Conservation (phyloP, 176 grass and related monocot genomes). For the Eleusine indica region DNA sequence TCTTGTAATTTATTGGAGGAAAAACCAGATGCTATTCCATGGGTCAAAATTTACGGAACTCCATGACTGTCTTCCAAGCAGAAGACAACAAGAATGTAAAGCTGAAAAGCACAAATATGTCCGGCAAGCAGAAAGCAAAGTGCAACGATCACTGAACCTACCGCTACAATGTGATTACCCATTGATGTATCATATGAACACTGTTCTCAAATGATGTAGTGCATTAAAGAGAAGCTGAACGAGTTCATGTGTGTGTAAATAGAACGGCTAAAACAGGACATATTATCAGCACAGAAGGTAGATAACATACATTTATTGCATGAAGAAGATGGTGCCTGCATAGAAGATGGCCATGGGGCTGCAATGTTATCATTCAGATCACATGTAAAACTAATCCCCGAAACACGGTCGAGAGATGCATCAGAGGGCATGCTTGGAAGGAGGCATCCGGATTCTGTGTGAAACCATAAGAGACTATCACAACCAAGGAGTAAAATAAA, state of each 20-base stretch:
- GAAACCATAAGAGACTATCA: slow-evolving; percentile 29
- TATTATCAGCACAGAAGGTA: slow-evolving; percentile 33
- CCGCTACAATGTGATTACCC: neutral
- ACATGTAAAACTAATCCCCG: slow-evolving; percentile 96
- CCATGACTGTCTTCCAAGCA: neutral
- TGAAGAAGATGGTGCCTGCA: slow-evolving; percentile 63
- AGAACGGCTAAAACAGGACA: neutral
- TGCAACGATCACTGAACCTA: neutral
- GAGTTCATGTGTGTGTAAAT: slow-evolving; percentile 2
- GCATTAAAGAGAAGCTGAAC: slow-evolving; percentile 7
- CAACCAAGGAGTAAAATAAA: slow-evolving; percentile 12
- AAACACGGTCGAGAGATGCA: slow-evolving; percentile 72
- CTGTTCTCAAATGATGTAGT: slow-evolving; percentile 6
- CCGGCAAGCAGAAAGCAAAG: neutral
- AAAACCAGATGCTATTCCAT: neutral
- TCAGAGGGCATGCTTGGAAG: slow-evolving; percentile 96
- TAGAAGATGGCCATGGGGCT: slow-evolving; percentile 86
- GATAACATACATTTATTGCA: slow-evolving; percentile 86
- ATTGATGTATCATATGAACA: slow-evolving; percentile 1
- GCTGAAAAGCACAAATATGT: neutral
- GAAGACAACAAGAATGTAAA: neutral
- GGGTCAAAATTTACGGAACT: slow-evolving; percentile 6
- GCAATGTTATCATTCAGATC: slow-evolving; percentile 99
- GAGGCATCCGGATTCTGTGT: slow-evolving; percentile 92
- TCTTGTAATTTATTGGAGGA: neutral